Conservation (phyloP, 1,284 basidiomycete genomes). For the Peniophora sp. region DNA sequence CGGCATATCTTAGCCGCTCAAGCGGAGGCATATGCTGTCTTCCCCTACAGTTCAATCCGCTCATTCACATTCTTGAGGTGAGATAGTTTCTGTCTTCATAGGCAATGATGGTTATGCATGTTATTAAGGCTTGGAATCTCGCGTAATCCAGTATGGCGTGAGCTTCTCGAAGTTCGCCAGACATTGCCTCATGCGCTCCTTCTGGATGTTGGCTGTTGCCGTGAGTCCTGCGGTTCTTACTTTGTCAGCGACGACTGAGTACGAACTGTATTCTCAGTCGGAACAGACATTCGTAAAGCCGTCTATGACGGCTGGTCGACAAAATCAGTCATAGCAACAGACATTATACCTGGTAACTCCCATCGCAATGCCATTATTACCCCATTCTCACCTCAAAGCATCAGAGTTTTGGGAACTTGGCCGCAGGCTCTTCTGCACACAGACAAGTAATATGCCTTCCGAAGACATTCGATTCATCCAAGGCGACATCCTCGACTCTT, state of each 20-base stretch:
- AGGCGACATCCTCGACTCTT: conserved; percentile 31
- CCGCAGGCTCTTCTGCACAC: conserved; percentile 17
- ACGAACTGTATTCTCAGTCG: background rate
- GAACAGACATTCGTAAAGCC: conserved; percentile 9
- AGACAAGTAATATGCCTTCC: conserved; percentile 28
- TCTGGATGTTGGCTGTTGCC: conserved; percentile 12
- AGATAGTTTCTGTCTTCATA: background rate
- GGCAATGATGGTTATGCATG: too few relatives aligned
- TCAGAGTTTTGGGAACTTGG: conserved; percentile 19
- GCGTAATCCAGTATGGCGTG: conserved; percentile 1
- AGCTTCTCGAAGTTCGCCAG: conserved; percentile 6
- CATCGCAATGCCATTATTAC: conserved; percentile 5
- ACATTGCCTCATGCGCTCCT: conserved; percentile 7
- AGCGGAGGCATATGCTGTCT: conserved; percentile 22
- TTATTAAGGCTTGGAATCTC: conserved; percentile 6
- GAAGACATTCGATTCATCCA: conserved; percentile 28
- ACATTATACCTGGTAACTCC: conserved; percentile 16
- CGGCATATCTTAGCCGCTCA: conserved; percentile 31
- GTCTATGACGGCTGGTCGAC: conserved; percentile 10
- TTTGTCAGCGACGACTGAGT: background rate
- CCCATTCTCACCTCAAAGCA: background rate
- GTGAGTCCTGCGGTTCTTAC: background rate
- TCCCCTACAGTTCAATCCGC: conserved; percentile 9
- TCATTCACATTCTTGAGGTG: conserved; percentile 6
- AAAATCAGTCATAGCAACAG: conserved; percentile 8